Evolutionary conservation across 495 filamentous ascomycete genomes (phyloP).

Genomic region (Aspergillus avenaceus): DNA sequence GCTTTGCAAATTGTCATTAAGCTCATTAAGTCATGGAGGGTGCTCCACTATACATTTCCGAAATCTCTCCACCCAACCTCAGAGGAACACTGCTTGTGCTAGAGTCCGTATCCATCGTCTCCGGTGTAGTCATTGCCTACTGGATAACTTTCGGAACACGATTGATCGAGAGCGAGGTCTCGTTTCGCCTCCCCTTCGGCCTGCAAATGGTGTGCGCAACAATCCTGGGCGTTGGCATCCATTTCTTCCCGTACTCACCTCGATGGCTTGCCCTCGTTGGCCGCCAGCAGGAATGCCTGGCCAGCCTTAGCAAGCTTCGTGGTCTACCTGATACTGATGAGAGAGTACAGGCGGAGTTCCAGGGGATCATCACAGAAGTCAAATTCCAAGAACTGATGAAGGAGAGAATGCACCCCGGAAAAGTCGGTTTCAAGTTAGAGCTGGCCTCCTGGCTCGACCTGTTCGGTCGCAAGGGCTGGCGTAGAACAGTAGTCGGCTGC

Average conservation of each 20-base stretch:
- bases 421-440: slow-evolving; percentile 1
- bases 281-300: slow-evolving; percentile 56
- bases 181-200: slow-evolving; percentile 65
- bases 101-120: slow-evolving; percentile 64
- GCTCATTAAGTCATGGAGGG: slow-evolving; percentile 1
- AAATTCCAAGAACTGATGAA: slow-evolving; percentile 16
- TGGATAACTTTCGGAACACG: slow-evolving; percentile 60
- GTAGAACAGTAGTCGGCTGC: slow-evolving; percentile 11
- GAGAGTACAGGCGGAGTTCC: slow-evolving; percentile 16
- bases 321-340: slow-evolving; percentile 14
- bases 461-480: slow-evolving; percentile 10
- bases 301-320: slow-evolving; percentile 41
- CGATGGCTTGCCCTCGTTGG: slow-evolving; percentile 64
- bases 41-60: slow-evolving; percentile 63
- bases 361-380: slow-evolving; percentile 19
- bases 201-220: slow-evolving; percentile 61
- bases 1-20: too few relatives aligned
- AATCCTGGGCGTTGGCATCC: slow-evolving; percentile 51
- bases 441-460: slow-evolving; percentile 12
- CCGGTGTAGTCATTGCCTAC: slow-evolving; percentile 68
- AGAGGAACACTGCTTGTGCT: slow-evolving; percentile 62
- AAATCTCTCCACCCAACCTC: slow-evolving; percentile 57
- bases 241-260: slow-evolving; percentile 63
- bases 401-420: slow-evolving; percentile 3
- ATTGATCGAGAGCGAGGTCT: slow-evolving; percentile 37